Percentiles rank a stretch among this genome's conserved stretches.
These are phyloP conservation scores for Mucor circinelloides DNA, from an alignment of 371 early-diverging fungal species.

Conservation along the genomic window DNA sequence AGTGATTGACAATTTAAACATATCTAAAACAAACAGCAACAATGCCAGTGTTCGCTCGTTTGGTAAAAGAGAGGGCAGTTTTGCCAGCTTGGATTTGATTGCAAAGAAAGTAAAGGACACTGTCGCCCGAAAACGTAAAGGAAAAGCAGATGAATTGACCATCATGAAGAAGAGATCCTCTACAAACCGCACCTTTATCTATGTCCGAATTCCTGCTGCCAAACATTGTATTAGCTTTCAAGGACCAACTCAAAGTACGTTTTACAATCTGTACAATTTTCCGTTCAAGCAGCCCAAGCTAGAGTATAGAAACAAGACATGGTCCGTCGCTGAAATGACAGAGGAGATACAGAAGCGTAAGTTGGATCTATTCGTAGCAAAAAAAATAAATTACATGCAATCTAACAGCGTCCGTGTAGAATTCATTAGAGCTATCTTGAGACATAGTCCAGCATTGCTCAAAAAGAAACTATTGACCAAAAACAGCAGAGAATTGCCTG, in stretches of 20 bases:
- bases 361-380: background rate
- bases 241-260: constrained; percentile 71
- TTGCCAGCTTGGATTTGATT: constrained; percentile 16
- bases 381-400: background rate
- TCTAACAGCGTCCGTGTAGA: background rate
- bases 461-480: constrained; percentile 13
- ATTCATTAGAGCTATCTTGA: constrained; percentile 9
- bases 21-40: background rate
- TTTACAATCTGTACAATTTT: constrained; percentile 74
- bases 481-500: background rate
- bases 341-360: constrained; percentile 65
- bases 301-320: constrained; percentile 77
- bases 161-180: constrained; percentile 74
- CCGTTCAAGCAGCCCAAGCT: constrained; percentile 72
- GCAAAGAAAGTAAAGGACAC: constrained; percentile 22
- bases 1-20: background rate
- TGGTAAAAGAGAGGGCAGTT: constrained; percentile 15
- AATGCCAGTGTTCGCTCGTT: background rate
- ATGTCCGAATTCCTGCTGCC: constrained; percentile 72
- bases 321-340: constrained; percentile 73
- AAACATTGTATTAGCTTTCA: constrained; percentile 70
- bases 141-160: constrained; percentile 40
- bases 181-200: constrained; percentile 72
- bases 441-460: constrained; percentile 9
- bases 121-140: constrained; percentile 2